These are phyloP conservation scores for Coprinellus micaceus DNA, from an alignment of 768 basidiomycete genomes.

Conservation along the genomic window DNA sequence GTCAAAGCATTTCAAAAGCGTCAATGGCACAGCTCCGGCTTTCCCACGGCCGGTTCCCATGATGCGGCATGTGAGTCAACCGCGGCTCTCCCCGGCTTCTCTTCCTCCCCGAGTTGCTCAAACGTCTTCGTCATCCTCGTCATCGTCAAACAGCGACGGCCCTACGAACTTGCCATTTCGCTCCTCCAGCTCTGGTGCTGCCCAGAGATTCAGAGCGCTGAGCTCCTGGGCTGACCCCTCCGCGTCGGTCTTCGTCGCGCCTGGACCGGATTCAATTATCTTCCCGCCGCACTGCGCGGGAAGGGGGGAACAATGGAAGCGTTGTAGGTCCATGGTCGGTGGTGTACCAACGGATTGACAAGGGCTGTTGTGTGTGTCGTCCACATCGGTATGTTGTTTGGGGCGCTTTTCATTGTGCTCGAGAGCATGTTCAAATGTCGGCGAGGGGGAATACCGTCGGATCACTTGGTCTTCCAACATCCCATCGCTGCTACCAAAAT, in stretches of 20 bases:
- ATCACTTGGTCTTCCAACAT: no score
- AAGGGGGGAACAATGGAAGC: no score
- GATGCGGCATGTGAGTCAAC: background rate
- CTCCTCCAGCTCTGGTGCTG: conserved; percentile 22
- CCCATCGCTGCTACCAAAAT: no score
- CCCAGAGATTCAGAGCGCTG: conserved; percentile 5
- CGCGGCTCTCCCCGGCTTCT: background rate
- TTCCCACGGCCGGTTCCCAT: conserved; percentile 22
- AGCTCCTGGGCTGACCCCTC: background rate
- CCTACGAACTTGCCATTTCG: conserved; percentile 30
- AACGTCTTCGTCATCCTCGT: conserved; percentile 19
- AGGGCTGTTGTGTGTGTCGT: no score
- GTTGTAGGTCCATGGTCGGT: no score
- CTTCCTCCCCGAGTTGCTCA: background rate
- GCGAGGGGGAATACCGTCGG: no score
- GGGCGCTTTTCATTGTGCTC: no score
- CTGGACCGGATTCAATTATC: background rate
- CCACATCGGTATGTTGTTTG: no score
- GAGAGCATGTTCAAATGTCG: no score
- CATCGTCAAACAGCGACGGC: conserved; percentile 25
- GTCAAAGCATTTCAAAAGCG: conserved; percentile 34
- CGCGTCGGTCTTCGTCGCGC: background rate
- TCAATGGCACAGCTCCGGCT: conserved; percentile 10
- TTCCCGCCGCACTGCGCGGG: no score
- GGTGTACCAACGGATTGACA: no score